phyloP scores from a whole-genome alignment of 1,139 yeast species.

The Debaryomyces psychrophilus region DNA sequence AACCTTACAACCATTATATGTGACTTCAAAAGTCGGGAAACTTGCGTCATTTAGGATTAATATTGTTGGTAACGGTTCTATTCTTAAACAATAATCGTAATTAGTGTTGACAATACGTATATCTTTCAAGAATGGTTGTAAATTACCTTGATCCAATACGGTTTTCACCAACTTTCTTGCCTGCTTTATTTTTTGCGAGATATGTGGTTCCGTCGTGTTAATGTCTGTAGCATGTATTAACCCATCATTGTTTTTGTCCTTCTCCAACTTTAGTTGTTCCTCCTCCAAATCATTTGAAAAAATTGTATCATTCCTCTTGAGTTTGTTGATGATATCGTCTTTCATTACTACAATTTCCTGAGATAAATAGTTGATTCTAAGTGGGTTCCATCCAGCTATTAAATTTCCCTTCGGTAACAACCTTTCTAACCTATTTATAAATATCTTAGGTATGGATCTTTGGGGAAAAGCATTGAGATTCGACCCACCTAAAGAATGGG shows the following conservation, averaged over 20 bases:
- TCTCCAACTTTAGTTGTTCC: slow-evolving; percentile 27
- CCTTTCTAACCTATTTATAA: slow-evolving; percentile 67
- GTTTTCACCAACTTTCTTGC: slow-evolving; percentile 80
- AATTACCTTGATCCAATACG: slow-evolving; percentile 79
- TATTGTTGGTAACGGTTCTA: slow-evolving; percentile 81
- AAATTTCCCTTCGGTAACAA: slow-evolving; percentile 61
- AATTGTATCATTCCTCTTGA: slow-evolving; percentile 68
- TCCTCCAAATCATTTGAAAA: slow-evolving; percentile 49
- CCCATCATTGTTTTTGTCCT: slow-evolving; percentile 18
- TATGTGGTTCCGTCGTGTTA: slow-evolving; percentile 25
- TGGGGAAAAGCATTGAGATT: slow-evolving; percentile 70
- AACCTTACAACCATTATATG: slow-evolving; percentile 82
- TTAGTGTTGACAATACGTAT: slow-evolving; percentile 70
- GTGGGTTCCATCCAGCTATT: slow-evolving; percentile 71
- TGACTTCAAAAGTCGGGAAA: slow-evolving; percentile 71
- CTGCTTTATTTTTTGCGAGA: slow-evolving; percentile 52
- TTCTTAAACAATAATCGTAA: slow-evolving; percentile 65
- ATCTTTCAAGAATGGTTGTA: slow-evolving; percentile 73
- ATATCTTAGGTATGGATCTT: slow-evolving; percentile 66
- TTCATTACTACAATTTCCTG: slow-evolving; percentile 79
- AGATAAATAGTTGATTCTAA: slow-evolving; percentile 72
- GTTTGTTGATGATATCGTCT: slow-evolving; percentile 70
- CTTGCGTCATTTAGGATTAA: slow-evolving; percentile 68
- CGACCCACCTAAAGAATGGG: slow-evolving; percentile 65
- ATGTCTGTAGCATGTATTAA: slow-evolving; percentile 18